Conservation (phyloP, 768 basidiomycete genomes). For the Kondoa subrosea region DNA sequence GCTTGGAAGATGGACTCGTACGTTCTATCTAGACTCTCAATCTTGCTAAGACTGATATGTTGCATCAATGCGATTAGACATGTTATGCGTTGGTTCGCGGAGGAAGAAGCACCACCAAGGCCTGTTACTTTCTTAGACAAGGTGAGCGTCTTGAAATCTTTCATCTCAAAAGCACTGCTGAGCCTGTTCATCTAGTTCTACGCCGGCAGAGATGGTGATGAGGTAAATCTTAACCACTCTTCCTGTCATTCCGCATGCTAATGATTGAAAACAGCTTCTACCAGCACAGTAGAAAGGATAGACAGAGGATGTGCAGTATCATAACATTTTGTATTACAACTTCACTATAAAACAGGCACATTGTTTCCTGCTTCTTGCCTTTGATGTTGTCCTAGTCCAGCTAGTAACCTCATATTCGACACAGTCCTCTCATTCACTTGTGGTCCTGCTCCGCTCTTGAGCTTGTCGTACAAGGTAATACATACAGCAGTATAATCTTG, state of each 20-base stretch:
- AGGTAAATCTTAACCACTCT: no score
- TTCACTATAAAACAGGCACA: no score
- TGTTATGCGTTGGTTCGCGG: constrained; percentile 6
- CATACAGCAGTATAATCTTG: neutral
- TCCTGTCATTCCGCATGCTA: no score
- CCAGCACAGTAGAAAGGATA: neutral
- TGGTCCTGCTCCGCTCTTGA: neutral
- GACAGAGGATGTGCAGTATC: no score
- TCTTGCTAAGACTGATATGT: neutral
- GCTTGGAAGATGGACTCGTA: constrained; percentile 58
- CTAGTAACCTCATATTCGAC: neutral
- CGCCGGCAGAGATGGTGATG: constrained; percentile 1
- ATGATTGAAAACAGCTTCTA: constrained; percentile 5
- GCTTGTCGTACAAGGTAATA: neutral
- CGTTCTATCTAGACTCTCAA: neutral
- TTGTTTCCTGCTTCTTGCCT: no score
- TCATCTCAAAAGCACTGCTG: constrained; percentile 18
- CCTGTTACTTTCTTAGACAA: constrained; percentile 5
- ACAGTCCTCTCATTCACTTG: constrained; percentile 2
- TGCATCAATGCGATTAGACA: neutral
- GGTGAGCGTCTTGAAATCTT: neutral
- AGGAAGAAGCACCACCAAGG: constrained; percentile 8
- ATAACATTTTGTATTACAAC: neutral
- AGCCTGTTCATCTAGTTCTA: neutral
- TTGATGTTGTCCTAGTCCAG: neutral